Conservation (phyloP, 768 basidiomycete species). For the Serendipita sp. region DNA sequence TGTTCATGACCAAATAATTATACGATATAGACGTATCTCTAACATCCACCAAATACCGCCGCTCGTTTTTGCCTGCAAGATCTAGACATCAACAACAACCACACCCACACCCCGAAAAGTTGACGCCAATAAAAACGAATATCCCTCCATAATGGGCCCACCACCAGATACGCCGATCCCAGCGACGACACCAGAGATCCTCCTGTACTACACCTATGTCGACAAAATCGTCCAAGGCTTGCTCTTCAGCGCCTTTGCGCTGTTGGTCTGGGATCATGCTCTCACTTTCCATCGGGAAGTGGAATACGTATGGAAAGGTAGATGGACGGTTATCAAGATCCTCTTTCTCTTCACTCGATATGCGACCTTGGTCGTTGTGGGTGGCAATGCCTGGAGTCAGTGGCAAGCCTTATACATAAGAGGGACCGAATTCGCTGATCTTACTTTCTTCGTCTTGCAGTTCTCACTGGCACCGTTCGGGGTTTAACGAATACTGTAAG, state of each 20-base stretch:
- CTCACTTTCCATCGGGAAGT: not conserved
- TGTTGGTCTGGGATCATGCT: not conserved
- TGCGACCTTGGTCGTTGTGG: not conserved
- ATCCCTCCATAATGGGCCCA: not conserved
- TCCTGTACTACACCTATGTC: not conserved
- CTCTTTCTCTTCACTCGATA: constrained; percentile 8
- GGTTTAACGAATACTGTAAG: not conserved
- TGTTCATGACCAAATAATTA: too few relatives aligned
- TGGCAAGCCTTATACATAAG: not conserved
- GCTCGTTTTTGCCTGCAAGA: too few relatives aligned
- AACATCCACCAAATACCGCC: too few relatives aligned
- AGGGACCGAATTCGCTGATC: not conserved
- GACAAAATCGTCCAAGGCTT: not conserved
- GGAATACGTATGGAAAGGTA: not conserved
- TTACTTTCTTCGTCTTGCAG: not conserved
- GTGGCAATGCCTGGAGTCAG: not conserved
- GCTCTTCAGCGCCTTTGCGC: not conserved
- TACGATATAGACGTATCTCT: too few relatives aligned
- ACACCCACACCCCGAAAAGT: too few relatives aligned
- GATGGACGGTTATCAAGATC: constrained; percentile 3
- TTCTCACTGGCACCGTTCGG: not conserved
- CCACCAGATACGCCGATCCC: not conserved
- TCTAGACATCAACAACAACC: too few relatives aligned
- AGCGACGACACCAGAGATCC: not conserved
- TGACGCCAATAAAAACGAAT: too few relatives aligned